Conservation (phyloP, 768 basidiomycete genomes). For the Boletus tylopilopsis region DNA sequence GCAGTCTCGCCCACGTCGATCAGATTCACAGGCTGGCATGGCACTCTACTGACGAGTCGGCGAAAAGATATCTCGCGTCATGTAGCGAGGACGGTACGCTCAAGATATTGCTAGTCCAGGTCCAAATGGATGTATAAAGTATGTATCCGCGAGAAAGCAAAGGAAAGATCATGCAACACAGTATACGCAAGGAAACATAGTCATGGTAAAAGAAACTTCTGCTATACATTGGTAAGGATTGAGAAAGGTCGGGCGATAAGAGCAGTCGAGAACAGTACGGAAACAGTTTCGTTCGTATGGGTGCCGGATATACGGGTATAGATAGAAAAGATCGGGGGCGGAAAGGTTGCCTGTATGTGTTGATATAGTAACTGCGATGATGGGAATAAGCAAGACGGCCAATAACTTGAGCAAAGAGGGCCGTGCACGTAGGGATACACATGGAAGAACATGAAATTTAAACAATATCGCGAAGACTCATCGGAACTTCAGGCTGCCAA, state of each 20-base stretch:
- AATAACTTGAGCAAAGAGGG: conserved; percentile 33
- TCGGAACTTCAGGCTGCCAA: conserved; percentile 82
- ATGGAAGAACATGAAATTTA: conserved; percentile 48
- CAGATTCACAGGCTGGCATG: conserved; percentile 82
- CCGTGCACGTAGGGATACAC: conserved; percentile 80
- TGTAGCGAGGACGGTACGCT: conserved; percentile 93
- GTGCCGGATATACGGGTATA: conserved; percentile 71
- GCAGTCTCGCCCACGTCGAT: conserved; percentile 68
- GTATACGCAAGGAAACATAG: conserved; percentile 21
- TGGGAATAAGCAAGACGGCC: conserved; percentile 34
- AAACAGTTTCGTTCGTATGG: conserved; percentile 52
- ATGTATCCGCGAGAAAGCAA: conserved; percentile 25
- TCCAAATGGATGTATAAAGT: conserved; percentile 51
- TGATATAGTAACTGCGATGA: conserved; percentile 47
- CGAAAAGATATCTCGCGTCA: conserved; percentile 62
- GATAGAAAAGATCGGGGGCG: conserved; percentile 39
- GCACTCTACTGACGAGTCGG: conserved; percentile 45
- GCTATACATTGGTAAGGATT: conserved; percentile 66
- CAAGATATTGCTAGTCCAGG: conserved; percentile 65
- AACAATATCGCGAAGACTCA: conserved; percentile 86
- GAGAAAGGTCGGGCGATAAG: conserved; percentile 38
- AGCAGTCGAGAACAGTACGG: conserved; percentile 44
- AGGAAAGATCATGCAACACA: conserved; percentile 24
- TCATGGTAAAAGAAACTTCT: conserved; percentile 27
- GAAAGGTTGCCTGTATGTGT: conserved; percentile 38